These are phyloP conservation scores for Protomyces macrosporus DNA, from an alignment of 1,139 yeast genomes.

Conservation along the genomic window DNA sequence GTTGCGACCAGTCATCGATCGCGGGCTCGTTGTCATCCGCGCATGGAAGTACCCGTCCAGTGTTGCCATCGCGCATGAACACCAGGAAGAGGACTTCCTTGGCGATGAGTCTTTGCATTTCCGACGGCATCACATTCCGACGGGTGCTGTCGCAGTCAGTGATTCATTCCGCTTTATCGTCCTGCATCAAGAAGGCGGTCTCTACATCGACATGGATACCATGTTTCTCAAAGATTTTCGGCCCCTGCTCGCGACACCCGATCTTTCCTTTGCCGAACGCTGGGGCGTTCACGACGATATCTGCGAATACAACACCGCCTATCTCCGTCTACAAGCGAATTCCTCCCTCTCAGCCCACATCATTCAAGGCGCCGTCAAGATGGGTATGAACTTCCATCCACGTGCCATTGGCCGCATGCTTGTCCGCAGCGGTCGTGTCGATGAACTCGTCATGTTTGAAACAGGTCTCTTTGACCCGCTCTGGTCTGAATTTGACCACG, in stretches of 20 bases:
- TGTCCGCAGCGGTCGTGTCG: not conserved
- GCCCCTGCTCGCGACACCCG: slow-evolving; percentile 12
- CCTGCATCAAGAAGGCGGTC: slow-evolving; percentile 22
- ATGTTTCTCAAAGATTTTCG: slow-evolving; percentile 20
- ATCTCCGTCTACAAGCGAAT: slow-evolving; percentile 16
- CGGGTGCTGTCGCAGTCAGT: slow-evolving; percentile 22
- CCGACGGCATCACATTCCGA: slow-evolving; percentile 12
- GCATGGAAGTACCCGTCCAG: slow-evolving; percentile 12
- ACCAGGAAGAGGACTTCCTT: slow-evolving; percentile 5
- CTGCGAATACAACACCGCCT: slow-evolving; percentile 25
- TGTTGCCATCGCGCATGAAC: slow-evolving; percentile 4
- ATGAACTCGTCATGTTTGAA: slow-evolving; percentile 23
- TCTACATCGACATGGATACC: slow-evolving; percentile 23
- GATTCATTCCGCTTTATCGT: slow-evolving; percentile 19
- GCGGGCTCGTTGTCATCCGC: slow-evolving; percentile 6
- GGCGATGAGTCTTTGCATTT: not conserved
- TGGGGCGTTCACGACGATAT: slow-evolving; percentile 19
- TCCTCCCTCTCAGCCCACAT: slow-evolving; percentile 19
- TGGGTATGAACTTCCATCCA: slow-evolving; percentile 24
- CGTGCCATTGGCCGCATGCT: slow-evolving; percentile 19
- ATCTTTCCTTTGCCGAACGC: slow-evolving; percentile 18
- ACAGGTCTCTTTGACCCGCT: slow-evolving; percentile 23
- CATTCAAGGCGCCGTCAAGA: slow-evolving; percentile 17
- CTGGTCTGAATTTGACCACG: slow-evolving; percentile 17
- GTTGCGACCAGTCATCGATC: slow-evolving; percentile 4